Evolutionary conservation across 495 filamentous ascomycete genomes (phyloP).

Genomic region (Umbilicaria muhlenbergii): DNA sequence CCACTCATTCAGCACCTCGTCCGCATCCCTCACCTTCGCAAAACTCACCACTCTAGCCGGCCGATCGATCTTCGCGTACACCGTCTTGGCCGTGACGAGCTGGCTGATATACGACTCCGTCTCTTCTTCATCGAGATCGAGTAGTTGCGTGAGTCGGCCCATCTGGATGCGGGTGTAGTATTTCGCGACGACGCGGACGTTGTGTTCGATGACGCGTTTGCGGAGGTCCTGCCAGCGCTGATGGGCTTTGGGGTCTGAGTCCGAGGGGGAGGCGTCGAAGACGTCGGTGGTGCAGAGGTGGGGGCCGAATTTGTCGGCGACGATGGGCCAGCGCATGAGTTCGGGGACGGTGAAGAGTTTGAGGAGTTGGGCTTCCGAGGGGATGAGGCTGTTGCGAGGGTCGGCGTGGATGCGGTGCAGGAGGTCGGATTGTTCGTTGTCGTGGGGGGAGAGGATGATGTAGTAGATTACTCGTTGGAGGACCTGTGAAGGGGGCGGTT

Average conservation of each 20-base stretch:
- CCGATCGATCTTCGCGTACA: constrained; percentile 94
- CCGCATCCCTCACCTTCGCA: constrained; percentile 83
- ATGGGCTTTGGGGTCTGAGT: constrained; percentile 56
- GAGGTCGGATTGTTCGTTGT: constrained; percentile 97
- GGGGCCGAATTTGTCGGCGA: constrained; percentile 70
- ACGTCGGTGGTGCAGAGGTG: constrained; percentile 86
- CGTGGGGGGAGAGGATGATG: constrained; percentile 87
- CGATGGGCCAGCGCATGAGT: constrained; percentile 94
- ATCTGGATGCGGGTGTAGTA: constrained; percentile 97
- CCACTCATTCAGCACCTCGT: constrained; percentile 97
- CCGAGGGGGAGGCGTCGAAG: constrained; percentile 39
- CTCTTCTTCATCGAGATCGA: constrained; percentile 87
- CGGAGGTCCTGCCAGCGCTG: constrained; percentile 84
- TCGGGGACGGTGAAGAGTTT: constrained; percentile 92
- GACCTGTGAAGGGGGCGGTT: constrained; percentile 39
- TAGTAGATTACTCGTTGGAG: constrained; percentile 94
- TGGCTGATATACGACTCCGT: constrained; percentile 96
- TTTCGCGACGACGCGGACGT: constrained; percentile 90
- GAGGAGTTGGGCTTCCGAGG: constrained; percentile 62
- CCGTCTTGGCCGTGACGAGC: constrained; percentile 87
- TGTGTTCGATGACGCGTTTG: constrained; percentile 97
- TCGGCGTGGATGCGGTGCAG: constrained; percentile 74
- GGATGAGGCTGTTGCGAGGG: constrained; percentile 47
- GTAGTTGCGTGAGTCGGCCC: constrained; percentile 68
- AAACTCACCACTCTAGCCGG: constrained; percentile 86